A percentile compares a stretch with the other conserved stretches of the same genome.
Evolutionary conservation across 441 rosid species (phyloP).

Genomic region (Aleurites moluccanus): DNA sequence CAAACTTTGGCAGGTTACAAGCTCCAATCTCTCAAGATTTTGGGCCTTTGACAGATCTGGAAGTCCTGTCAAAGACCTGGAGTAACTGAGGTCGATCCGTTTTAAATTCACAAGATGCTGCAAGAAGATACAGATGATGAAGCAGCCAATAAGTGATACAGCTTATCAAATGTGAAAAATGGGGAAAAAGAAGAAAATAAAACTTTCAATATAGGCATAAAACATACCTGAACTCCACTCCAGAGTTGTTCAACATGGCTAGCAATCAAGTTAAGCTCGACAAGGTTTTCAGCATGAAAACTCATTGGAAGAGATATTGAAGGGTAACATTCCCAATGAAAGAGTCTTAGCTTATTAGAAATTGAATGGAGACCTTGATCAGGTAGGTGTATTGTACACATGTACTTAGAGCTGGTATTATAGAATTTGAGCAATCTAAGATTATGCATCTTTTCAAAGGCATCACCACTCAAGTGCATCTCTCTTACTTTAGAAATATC

Average conservation of each 20-base stretch:
- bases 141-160: background rate
- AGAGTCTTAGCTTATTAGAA: conserved; percentile 1
- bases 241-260: conserved; percentile 20
- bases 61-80: background rate
- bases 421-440: conserved; percentile 18
- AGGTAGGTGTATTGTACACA: background rate
- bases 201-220: background rate
- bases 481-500: background rate
- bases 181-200: background rate
- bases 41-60: conserved; percentile 13
- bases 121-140: background rate
- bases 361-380: background rate
- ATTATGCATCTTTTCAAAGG: background rate
- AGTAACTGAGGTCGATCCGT: no score
- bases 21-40: background rate
- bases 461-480: background rate
- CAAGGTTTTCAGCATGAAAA: conserved; percentile 18
- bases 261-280: conserved; percentile 1
- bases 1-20: conserved; percentile 1
- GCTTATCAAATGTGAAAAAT: background rate
- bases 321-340: conserved; percentile 17
- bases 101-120: conserved; percentile 13
- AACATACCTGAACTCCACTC: conserved; percentile 5
- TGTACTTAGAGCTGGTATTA: no score
- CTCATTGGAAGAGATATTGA: no score